Percentiles rank a stretch among this genome's conserved stretches.
These are phyloP conservation scores for Suillus fuscotomentosus DNA, from an alignment of 768 basidiomycete species.

Conservation along the genomic window DNA sequence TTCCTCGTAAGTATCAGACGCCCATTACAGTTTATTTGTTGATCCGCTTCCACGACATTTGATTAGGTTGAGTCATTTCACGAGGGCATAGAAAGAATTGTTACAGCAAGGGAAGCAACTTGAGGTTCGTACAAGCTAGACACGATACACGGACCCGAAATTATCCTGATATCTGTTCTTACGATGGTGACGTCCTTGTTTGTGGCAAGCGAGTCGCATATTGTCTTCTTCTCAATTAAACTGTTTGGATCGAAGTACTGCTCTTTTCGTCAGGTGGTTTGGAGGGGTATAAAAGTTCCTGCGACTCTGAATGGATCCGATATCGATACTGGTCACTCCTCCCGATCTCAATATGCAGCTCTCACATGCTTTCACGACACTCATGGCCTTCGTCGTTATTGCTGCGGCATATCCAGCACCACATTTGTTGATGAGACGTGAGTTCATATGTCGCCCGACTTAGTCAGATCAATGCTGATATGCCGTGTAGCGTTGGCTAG, in stretches of 20 bases:
- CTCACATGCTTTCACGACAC: neutral
- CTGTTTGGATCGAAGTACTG: neutral
- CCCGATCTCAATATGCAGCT: neutral
- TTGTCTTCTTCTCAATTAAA: neutral
- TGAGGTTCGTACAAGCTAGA: neutral
- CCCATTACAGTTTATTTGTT: neutral
- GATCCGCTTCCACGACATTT: neutral
- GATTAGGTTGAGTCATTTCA: neutral
- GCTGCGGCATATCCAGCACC: neutral
- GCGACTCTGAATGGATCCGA: neutral
- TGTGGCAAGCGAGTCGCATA: neutral
- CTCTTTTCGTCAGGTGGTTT: neutral
- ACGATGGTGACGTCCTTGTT: neutral
- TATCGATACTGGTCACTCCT: neutral
- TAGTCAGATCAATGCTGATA: neutral
- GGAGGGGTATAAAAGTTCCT: neutral
- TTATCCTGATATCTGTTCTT: neutral
- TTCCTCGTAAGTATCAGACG: neutral
- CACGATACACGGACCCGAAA: neutral
- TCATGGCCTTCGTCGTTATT: neutral
- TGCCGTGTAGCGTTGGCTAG: neutral
- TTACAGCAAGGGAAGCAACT: neutral
- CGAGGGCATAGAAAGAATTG: neutral
- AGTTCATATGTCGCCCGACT: neutral
- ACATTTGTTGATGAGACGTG: neutral